phyloP scores from a whole-genome alignment of 2,329 filamentous ascomycete genomes.

The Calonectria pseudoreteaudii region DNA sequence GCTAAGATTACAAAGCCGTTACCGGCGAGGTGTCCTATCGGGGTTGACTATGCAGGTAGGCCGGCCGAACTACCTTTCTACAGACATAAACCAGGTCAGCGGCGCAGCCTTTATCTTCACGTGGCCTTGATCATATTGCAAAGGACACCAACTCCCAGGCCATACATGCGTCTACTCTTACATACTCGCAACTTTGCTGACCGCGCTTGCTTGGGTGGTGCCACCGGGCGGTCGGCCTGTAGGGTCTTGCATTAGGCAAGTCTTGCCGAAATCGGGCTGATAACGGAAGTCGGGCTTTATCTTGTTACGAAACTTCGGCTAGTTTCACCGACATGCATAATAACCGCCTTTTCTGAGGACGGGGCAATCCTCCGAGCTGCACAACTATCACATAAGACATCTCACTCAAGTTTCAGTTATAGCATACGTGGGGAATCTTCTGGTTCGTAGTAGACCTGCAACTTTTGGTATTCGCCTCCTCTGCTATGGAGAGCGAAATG shows the following conservation, averaged over 20 bases:
- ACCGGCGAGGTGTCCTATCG: conserved; percentile 39
- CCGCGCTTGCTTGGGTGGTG: conserved; percentile 1
- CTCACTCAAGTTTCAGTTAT: background rate
- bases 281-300: conserved; percentile 20
- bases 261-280: conserved; percentile 20
- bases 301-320: conserved; percentile 3
- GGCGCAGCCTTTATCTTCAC: background rate
- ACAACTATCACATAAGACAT: background rate
- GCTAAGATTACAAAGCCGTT: conserved; percentile 46
- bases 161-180: conserved; percentile 14
- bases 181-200: background rate
- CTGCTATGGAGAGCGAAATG: background rate
- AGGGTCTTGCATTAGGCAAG: conserved; percentile 6
- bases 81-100: conserved; percentile 12
- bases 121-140: background rate
- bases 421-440: background rate
- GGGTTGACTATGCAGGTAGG: conserved; percentile 16
- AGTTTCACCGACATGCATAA: conserved; percentile 14
- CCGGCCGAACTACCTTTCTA: conserved; percentile 29
- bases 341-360: background rate
- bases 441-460: conserved; percentile 9
- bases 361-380: background rate
- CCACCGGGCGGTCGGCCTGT: conserved; percentile 2
- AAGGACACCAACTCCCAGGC: background rate
- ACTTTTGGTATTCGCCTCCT: conserved; percentile 16